Evolutionary conservation across 1,139 yeast genomes (phyloP).

Genomic region (Candida sojae): DNA sequence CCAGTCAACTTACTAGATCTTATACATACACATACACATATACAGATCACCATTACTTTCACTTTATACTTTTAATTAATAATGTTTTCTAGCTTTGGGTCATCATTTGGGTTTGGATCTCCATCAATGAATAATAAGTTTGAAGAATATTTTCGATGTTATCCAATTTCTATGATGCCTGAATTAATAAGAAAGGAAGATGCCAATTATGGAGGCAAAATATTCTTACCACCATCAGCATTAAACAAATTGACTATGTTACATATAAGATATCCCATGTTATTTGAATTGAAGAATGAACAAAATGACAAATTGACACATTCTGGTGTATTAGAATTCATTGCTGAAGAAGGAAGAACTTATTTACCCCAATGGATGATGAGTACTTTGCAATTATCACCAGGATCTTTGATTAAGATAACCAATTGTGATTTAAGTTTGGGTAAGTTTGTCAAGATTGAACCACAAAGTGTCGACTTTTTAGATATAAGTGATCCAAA

Average conservation of each 20-base stretch:
- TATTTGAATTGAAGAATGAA: constrained; percentile 77
- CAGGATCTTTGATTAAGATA: constrained; percentile 80
- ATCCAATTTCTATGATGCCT: constrained; percentile 91
- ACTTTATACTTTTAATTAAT: neutral
- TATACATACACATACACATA: too few species aligned
- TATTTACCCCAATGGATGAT: constrained; percentile 98
- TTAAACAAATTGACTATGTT: constrained; percentile 80
- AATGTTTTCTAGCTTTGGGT: constrained; percentile 51
- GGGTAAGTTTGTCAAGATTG: constrained; percentile 88
- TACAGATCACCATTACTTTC: too few species aligned
- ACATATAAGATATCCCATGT: constrained; percentile 94
- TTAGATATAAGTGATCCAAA: constrained; percentile 94
- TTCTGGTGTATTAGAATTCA: constrained; percentile 94
- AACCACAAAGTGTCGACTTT: constrained; percentile 93
- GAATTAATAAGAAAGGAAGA: constrained; percentile 75
- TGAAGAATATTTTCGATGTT: constrained; percentile 88
- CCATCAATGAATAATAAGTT: constrained; percentile 36
- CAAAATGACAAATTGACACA: constrained; percentile 63
- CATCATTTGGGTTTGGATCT: constrained; percentile 34
- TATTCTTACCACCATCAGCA: constrained; percentile 91
- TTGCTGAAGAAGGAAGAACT: constrained; percentile 95
- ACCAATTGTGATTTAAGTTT: constrained; percentile 78
- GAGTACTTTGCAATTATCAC: constrained; percentile 67
- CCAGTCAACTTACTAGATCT: too few species aligned
- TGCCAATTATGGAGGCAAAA: constrained; percentile 95